phyloP scores from a whole-genome alignment of 1,284 basidiomycete species.

The Quambalaria eucalypti region DNA sequence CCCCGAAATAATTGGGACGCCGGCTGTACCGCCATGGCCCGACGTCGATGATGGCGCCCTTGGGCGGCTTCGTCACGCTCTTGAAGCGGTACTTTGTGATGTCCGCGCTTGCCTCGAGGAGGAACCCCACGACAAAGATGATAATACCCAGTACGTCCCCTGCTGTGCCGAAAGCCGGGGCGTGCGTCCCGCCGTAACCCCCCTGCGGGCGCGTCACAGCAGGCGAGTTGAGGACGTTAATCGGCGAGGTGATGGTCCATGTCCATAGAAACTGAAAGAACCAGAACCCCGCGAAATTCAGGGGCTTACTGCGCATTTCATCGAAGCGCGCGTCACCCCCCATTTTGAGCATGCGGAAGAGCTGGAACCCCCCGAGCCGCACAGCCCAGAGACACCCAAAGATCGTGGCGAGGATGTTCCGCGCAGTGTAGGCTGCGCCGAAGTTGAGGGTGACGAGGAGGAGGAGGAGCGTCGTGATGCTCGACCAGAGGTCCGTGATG shows the following conservation, averaged over 20 bases:
- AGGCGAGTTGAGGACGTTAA: constrained; percentile 34
- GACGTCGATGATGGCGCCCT: constrained; percentile 32
- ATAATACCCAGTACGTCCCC: constrained; percentile 63
- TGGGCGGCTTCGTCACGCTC: constrained; percentile 20
- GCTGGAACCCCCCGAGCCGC: constrained; percentile 37
- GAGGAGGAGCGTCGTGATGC: constrained; percentile 35
- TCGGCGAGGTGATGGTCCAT: constrained; percentile 31
- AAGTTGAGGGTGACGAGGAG: constrained; percentile 25
- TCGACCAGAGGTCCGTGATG: constrained; percentile 41
- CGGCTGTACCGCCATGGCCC: constrained; percentile 28
- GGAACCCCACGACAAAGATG: constrained; percentile 59
- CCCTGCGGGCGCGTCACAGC: constrained; percentile 10
- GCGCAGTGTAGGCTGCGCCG: constrained; percentile 52
- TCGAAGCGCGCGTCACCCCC: constrained; percentile 41
- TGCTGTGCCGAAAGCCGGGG: constrained; percentile 21
- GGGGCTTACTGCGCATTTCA: constrained; percentile 37
- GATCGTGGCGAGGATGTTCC: constrained; percentile 54
- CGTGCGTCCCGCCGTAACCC: constrained; percentile 14
- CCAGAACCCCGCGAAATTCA: constrained; percentile 25
- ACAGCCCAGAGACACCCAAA: constrained; percentile 54
- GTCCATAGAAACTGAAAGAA: constrained; percentile 35
- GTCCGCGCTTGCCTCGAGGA: constrained; percentile 59
- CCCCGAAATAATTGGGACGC: constrained; percentile 68
- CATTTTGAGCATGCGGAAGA: constrained; percentile 41
- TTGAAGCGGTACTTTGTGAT: constrained; percentile 53